Conservation (phyloP, 345 rosid species). For the Lenwebbia sp. region DNA sequence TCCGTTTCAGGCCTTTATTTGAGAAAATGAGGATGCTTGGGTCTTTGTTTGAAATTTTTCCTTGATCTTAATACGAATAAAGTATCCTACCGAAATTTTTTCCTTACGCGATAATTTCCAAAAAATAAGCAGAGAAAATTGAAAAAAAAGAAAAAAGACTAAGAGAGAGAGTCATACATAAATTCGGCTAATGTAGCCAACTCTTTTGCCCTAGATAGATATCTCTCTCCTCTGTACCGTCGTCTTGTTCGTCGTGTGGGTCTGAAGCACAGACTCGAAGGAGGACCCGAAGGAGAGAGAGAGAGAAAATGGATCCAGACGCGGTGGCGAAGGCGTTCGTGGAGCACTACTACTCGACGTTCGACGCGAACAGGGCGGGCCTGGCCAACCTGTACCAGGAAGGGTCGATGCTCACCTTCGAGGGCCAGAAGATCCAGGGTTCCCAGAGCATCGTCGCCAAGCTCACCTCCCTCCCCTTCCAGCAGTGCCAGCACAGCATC, state of each 20-base stretch:
- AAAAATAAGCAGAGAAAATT: neutral
- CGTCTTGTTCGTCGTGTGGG: neutral
- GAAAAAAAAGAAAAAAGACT: accelerated
- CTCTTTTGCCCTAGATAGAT: neutral
- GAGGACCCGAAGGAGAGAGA: neutral
- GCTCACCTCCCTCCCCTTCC: constrained; percentile 71
- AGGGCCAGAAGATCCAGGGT: constrained; percentile 93
- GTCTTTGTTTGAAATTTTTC: too few species aligned
- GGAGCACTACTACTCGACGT: constrained; percentile 81
- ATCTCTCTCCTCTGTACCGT: neutral
- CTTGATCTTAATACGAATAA: neutral
- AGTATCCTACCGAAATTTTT: neutral
- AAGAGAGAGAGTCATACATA: too few species aligned
- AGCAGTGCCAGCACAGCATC: constrained; percentile 35
- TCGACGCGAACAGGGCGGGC: constrained; percentile 61
- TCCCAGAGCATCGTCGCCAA: constrained; percentile 65
- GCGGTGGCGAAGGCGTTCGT: constrained; percentile 80
- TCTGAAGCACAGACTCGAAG: neutral
- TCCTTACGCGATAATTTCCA: neutral
- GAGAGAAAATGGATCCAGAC: constrained; percentile 66
- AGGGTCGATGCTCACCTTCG: constrained; percentile 83
- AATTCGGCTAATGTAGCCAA: neutral
- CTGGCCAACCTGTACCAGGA: constrained; percentile 77
- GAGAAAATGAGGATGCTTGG: too few species aligned
- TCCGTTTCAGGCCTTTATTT: too few species aligned